These are phyloP conservation scores for Sporothrix brunneoviolacea DNA, from an alignment of 2,329 filamentous ascomycete genomes.

Conservation along the genomic window DNA sequence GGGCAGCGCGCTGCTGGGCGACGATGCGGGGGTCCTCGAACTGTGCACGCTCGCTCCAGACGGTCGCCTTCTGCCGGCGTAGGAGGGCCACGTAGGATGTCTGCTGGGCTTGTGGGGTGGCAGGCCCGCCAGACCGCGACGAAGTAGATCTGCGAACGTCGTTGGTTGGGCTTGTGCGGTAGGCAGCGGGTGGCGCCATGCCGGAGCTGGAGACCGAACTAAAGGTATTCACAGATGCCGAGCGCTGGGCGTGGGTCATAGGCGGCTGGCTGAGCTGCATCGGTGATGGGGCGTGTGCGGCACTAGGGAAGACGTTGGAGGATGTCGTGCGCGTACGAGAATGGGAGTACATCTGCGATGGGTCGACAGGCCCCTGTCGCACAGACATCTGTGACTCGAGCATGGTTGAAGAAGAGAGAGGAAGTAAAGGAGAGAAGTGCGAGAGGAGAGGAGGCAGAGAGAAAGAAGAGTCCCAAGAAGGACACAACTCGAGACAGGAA, in stretches of 20 bases:
- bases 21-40: conserved; percentile 79
- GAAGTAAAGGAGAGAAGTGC: background rate
- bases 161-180: conserved; percentile 47
- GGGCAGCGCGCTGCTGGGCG: conserved; percentile 79
- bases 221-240: conserved; percentile 61
- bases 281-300: conserved; percentile 22
- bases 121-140: conserved; percentile 57
- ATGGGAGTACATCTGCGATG: conserved; percentile 40
- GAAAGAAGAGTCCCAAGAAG: too few species aligned
- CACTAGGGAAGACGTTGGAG: conserved; percentile 43
- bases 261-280: conserved; percentile 29
- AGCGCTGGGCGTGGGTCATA: conserved; percentile 42
- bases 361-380: conserved; percentile 24
- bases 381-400: conserved; percentile 27
- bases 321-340: conserved; percentile 51
- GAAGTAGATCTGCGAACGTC: conserved; percentile 73
- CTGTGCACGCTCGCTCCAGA: conserved; percentile 95
- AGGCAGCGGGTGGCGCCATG: conserved; percentile 46
- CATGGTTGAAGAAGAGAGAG: conserved; percentile 19
- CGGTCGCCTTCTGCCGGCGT: conserved; percentile 92
- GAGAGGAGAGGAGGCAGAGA: background rate
- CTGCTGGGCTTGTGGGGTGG: conserved; percentile 31
- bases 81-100: conserved; percentile 92
- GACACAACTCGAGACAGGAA: background rate
- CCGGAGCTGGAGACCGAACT: conserved; percentile 58